phyloP scores from a whole-genome alignment of 1,284 basidiomycete genomes.

The Acaromyces ingoldii region DNA sequence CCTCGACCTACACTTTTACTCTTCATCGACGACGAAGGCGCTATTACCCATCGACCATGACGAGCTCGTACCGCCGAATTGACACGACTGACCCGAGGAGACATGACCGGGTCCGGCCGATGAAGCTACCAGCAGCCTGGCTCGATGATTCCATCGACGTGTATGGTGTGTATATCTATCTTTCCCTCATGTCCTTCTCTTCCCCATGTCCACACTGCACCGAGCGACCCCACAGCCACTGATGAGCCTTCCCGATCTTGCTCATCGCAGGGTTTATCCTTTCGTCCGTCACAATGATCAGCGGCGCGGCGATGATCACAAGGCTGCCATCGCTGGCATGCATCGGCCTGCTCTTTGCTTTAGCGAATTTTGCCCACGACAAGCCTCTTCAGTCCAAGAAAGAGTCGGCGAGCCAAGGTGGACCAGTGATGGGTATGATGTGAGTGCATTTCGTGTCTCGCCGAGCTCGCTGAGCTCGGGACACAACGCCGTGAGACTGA shows the following conservation, averaged over 20 bases:
- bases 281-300: constrained; percentile 5
- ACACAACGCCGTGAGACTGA: too few species aligned
- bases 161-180: too few species aligned
- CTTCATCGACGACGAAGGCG: neutral
- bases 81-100: constrained; percentile 2
- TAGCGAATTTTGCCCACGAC: constrained; percentile 3
- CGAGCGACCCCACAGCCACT: too few species aligned
- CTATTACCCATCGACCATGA: neutral
- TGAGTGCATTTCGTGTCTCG: too few species aligned
- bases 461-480: too few species aligned
- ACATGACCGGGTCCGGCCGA: neutral
- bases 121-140: constrained; percentile 2
- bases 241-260: too few species aligned
- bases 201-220: too few species aligned
- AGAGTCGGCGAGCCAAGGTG: neutral
- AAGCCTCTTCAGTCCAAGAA: constrained; percentile 4
- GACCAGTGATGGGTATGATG: neutral
- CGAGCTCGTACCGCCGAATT: neutral
- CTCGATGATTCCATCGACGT: neutral
- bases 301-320: constrained; percentile 4
- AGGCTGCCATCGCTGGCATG: neutral
- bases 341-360: neutral
- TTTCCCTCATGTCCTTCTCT: too few species aligned
- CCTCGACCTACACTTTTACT: too few species aligned
- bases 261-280: too few species aligned